These are phyloP conservation scores for Podaxis sp. DNA, from an alignment of 768 basidiomycete species.

Conservation along the genomic window DNA sequence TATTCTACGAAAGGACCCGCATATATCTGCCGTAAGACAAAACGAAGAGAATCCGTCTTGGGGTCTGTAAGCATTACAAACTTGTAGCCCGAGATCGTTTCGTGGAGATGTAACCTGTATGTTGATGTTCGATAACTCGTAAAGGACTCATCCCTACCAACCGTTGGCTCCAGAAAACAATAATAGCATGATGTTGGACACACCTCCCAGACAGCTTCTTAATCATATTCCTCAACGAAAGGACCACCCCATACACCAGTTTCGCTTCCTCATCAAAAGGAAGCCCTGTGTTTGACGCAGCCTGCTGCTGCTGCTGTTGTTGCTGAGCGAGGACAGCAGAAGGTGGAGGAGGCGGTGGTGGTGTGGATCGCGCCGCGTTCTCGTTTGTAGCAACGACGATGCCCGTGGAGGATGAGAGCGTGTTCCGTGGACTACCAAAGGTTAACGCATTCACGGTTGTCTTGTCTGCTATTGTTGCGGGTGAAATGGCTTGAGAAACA, in stretches of 20 bases:
- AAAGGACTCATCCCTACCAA: conserved; percentile 82
- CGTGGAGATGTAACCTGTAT: conserved; percentile 93
- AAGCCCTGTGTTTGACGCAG: conserved; percentile 53
- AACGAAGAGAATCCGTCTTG: conserved; percentile 76
- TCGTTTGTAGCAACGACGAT: conserved; percentile 66
- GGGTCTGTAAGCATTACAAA: conserved; percentile 95
- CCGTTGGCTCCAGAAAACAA: not conserved
- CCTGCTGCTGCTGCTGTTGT: conserved; percentile 29
- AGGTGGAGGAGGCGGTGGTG: conserved; percentile 38
- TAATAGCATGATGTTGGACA: conserved; percentile 16
- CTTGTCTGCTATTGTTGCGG: conserved; percentile 29
- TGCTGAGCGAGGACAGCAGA: conserved; percentile 32
- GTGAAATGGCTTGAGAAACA: conserved; percentile 68
- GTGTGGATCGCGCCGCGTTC: conserved; percentile 30
- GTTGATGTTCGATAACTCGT: conserved; percentile 86
- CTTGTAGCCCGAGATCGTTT: conserved; percentile 90
- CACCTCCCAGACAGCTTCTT: conserved; percentile 91
- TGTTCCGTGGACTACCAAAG: conserved; percentile 63
- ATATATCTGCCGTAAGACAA: conserved; percentile 85
- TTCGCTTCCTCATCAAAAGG: conserved; percentile 98
- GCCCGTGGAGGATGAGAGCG: conserved; percentile 62
- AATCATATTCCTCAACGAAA: conserved; percentile 91
- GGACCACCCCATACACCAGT: conserved; percentile 92
- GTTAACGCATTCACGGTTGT: conserved; percentile 33
- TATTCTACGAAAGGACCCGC: conserved; percentile 92